Conservation (phyloP, 805 yeast genomes). For the Zygotorulaspora florentina region DNA sequence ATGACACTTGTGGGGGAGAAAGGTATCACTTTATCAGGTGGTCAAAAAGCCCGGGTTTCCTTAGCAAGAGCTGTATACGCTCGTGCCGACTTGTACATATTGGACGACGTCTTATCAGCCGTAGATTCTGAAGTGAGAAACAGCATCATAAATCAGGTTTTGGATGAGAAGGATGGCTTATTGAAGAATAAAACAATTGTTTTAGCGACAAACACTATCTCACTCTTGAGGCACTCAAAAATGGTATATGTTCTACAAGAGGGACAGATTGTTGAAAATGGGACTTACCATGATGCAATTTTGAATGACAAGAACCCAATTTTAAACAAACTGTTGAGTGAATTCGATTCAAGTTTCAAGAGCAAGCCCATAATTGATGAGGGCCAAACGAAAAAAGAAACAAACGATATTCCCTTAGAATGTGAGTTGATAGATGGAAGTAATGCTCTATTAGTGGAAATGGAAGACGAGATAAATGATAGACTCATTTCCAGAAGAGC, state of each 20-base stretch:
- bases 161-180: slow-evolving; percentile 43
- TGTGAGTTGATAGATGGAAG: slow-evolving; percentile 1
- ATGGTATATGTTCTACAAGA: slow-evolving; percentile 55
- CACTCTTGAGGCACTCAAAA: slow-evolving; percentile 54
- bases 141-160: slow-evolving; percentile 47
- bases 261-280: slow-evolving; percentile 54
- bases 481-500: slow-evolving; percentile 46
- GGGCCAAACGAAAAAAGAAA: not conserved
- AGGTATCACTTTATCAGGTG: slow-evolving; percentile 58
- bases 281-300: slow-evolving; percentile 49
- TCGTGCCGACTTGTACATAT: slow-evolving; percentile 50
- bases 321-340: slow-evolving; percentile 30
- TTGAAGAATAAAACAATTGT: slow-evolving; percentile 50
- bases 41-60: slow-evolving; percentile 60
- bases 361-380: slow-evolving; percentile 12
- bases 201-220: slow-evolving; percentile 54
- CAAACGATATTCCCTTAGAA: not conserved
- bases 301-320: slow-evolving; percentile 31
- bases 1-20: slow-evolving; percentile 55
- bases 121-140: slow-evolving; percentile 70
- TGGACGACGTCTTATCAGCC: slow-evolving; percentile 67
- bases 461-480: slow-evolving; percentile 8
- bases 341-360: slow-evolving; percentile 28
- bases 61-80: slow-evolving; percentile 69
- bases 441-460: not conserved